Percentiles rank a stretch among this genome's conserved stretches.
phyloP scores from a whole-genome alignment of 2,329 filamentous ascomycete species.

The Apiospora koreana region DNA sequence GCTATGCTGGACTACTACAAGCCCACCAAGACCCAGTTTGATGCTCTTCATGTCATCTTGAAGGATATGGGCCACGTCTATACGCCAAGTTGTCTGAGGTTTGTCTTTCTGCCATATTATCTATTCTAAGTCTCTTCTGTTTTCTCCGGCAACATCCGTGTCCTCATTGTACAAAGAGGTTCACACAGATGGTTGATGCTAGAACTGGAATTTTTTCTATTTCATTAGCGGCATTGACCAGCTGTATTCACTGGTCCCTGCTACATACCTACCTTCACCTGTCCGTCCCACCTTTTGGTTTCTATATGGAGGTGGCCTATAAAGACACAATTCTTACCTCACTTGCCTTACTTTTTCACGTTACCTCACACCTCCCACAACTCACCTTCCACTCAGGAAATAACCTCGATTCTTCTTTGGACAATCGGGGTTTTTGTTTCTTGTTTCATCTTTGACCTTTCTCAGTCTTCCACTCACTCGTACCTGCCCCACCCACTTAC shows the following conservation, averaged over 20 bases:
- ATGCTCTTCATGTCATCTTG: slow-evolving; percentile 25
- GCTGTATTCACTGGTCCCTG: neutral
- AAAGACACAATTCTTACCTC: neutral
- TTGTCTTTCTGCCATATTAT: slow-evolving; percentile 9
- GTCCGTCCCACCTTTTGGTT: neutral
- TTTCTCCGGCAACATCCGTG: no score
- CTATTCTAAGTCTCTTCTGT: no score
- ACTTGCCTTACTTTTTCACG: neutral
- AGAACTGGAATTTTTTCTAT: no score
- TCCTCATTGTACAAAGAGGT: neutral
- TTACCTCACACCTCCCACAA: neutral
- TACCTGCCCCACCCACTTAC: neutral
- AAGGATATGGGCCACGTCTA: slow-evolving; percentile 29
- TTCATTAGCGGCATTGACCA: no score
- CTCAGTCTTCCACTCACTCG: neutral
- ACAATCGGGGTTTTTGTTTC: neutral
- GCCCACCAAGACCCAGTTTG: slow-evolving; percentile 35
- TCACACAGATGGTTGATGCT: neutral
- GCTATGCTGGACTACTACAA: slow-evolving; percentile 40
- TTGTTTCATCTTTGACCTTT: neutral
- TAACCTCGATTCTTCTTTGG: neutral
- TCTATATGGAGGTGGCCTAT: neutral
- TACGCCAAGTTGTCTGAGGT: slow-evolving; percentile 27
- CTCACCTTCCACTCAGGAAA: neutral
- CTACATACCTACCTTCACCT: neutral